These are phyloP conservation scores for Cladophialophora bantiana DNA, from an alignment of 2,329 filamentous ascomycete species.

Conservation along the genomic window DNA sequence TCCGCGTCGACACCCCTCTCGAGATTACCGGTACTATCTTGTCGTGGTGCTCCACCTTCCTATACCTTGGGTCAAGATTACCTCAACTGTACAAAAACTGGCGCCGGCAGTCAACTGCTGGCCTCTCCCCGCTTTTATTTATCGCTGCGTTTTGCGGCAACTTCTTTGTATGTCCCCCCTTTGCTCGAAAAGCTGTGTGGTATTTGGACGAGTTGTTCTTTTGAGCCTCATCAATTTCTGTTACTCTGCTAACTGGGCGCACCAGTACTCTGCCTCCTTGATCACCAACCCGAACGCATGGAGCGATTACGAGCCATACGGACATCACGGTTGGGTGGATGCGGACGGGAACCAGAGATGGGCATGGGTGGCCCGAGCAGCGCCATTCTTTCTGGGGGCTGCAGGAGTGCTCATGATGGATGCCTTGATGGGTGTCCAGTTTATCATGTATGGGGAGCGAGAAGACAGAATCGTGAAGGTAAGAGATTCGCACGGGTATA, in stretches of 20 bases:
- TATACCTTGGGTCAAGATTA: slow-evolving; percentile 66
- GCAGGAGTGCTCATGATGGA: slow-evolving; percentile 70
- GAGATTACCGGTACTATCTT: slow-evolving; percentile 59
- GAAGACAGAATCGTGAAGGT: slow-evolving; percentile 56
- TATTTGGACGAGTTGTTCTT: background rate
- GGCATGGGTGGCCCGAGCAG: slow-evolving; percentile 65
- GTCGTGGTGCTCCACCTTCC: slow-evolving; percentile 63
- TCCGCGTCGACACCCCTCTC: slow-evolving; percentile 42
- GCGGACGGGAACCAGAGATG: slow-evolving; percentile 60
- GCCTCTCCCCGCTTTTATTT: slow-evolving; percentile 69
- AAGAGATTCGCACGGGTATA: slow-evolving; percentile 52
- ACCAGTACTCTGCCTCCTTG: slow-evolving; percentile 64
- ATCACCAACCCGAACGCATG: slow-evolving; percentile 70
- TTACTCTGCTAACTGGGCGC: background rate
- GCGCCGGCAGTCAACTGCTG: slow-evolving; percentile 67
- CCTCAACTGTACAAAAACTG: slow-evolving; percentile 73
- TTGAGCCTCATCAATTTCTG: background rate
- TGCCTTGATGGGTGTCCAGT: slow-evolving; percentile 68
- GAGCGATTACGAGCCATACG: slow-evolving; percentile 63
- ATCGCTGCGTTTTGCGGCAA: slow-evolving; percentile 72
- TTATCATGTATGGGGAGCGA: slow-evolving; percentile 64
- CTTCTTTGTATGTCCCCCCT: slow-evolving; percentile 54
- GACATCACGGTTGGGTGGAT: slow-evolving; percentile 67
- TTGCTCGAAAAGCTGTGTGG: background rate
- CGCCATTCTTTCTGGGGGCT: slow-evolving; percentile 71